Percentiles rank a stretch among this genome's conserved stretches.
phyloP scores from a whole-genome alignment of 176 grass and related monocot genomes.

The Zoysia japonica region DNA sequence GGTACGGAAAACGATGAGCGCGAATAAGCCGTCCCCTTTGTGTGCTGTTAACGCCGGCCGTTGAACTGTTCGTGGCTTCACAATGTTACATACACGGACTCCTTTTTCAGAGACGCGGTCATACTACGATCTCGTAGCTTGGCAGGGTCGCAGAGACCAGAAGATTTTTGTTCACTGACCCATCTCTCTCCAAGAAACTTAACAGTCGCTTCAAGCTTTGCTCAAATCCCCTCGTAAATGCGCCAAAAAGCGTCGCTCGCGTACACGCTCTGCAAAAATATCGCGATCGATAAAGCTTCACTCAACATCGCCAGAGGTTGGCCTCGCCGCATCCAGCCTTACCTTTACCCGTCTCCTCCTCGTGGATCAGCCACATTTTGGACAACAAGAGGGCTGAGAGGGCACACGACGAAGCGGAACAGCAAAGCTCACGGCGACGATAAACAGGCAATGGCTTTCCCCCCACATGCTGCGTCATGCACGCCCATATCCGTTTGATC shows the following conservation, averaged over 20 bases:
- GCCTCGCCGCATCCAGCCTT: neutral
- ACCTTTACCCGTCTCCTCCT: neutral
- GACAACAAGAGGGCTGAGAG: slow-evolving; percentile 19
- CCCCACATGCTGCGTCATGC: slow-evolving; percentile 46
- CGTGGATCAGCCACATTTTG: slow-evolving; percentile 29
- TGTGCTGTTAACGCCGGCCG: slow-evolving; percentile 13
- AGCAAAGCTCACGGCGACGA: slow-evolving; percentile 19
- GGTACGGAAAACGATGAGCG: slow-evolving; percentile 14
- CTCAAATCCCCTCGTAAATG: neutral
- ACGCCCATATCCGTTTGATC: slow-evolving; percentile 29
- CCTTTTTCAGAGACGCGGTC: slow-evolving; percentile 31
- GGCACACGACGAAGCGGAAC: slow-evolving; percentile 6
- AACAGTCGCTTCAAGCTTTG: slow-evolving; percentile 9
- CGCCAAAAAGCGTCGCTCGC: slow-evolving; percentile 7
- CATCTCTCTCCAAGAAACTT: neutral
- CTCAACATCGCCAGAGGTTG: slow-evolving; percentile 8
- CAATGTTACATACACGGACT: neutral
- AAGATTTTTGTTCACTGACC: neutral
- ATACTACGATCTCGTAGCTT: neutral
- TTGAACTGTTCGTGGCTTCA: slow-evolving; percentile 15
- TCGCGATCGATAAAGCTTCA: neutral
- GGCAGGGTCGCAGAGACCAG: neutral
- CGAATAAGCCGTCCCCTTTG: neutral
- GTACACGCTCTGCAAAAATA: neutral
- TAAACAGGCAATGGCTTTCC: slow-evolving; percentile 19